Base-by-base conservation (phyloP, 1,284 basidiomycete species). In the Malassezia arunalokei region DNA sequence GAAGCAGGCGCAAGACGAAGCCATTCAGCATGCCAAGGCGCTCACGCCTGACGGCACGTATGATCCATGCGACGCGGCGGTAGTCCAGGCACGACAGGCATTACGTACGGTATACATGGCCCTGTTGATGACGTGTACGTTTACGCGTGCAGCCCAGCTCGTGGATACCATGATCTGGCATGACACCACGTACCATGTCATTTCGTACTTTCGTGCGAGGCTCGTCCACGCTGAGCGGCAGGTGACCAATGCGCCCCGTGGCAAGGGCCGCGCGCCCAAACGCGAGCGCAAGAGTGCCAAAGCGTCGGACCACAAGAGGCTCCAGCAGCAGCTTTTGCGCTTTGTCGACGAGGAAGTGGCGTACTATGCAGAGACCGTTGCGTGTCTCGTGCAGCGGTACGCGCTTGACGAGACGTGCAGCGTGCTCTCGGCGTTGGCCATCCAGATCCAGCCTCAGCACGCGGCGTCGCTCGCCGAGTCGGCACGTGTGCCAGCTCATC, bases 91-190 rank as follows among this genome's bases (percentile, higher is more conserved):
- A 4, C 59, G 68, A n/a, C 49, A 47, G 20, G 60, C 63, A 33
- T 56, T 69, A 15, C 63, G 70, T 46, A 58, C 63, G 33, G 62
- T 62, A n/a, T 68, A 65, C 49, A 57, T 72, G 47, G 60, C 62
- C 32, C 63, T 72, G 9, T 59, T 72, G 44, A 63, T 72, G 43
- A 53, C 60, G 35, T 64, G 58, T 40, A 54, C 70, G 6, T 72
- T 65, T 40, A 62, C 58, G 12, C 58, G 60, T 27, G 51, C 54
- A 27, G 62, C 66, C 1, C 62, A 65, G 43, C 43, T 61, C 8
- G 58, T 63, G 15, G 68, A 71, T 17, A 48, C 46, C 17, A 40
- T 56, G 45, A 47, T 71, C 6, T 72, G 70, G 70, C 56, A 50
- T 20, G 66, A 72, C 33, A 72, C 70, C 7, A 66, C 66, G 20